Evolutionary conservation across 2,329 filamentous ascomycete genomes (phyloP), one percentile per base, ranked within the genome.

Genomic region (Fusarium austroafricanum): DNA sequence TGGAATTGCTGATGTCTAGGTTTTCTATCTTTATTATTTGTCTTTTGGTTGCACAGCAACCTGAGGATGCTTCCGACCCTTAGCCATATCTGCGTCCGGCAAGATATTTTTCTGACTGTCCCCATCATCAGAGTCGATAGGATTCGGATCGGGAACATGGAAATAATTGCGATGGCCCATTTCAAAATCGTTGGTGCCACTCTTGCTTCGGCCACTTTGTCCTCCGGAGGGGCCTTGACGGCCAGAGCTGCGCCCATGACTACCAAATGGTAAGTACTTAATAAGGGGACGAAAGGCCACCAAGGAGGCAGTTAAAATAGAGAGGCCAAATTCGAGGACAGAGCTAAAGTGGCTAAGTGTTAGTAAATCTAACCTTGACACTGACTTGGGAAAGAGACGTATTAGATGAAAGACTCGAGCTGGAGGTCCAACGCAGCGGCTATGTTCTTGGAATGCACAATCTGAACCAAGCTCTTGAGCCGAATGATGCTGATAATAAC

Each of bases 321-420:
- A 56, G 18, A 56, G 26, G 0, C 54, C 54, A 18, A 56, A 56
- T 8, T 56, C 54, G 4, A 56, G 54, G 8, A 56, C 54, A 5
- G 54, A 53, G 29, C 54, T 56, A 3, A 10, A 8, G 9, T 3
- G 10, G 14, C 3, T 10, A 5, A 15, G 1, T 10, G 21, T 53
- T 10, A 56, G 54, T 29, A 37, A 21, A 39, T 5, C 2, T 21
- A 26, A 26, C 5, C 23, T 10, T 8, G 14, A 14, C 10, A 10
- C 14, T 3, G 2, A 14, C 3, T 4, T 3, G 3, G 7, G 1
- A 10, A 9, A 12, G 31, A 33, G 10, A 43, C 54, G 3, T 28
- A 56, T 38, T 53, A 53, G 9, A 56, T 56, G 21, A 53, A 56
- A 14, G 54, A 56, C 17, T 56, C 46, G 3, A 56, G 46, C 15